Evolutionary conservation across 2,329 filamentous ascomycete species (phyloP).

Genomic region (Phialophora macrospora): DNA sequence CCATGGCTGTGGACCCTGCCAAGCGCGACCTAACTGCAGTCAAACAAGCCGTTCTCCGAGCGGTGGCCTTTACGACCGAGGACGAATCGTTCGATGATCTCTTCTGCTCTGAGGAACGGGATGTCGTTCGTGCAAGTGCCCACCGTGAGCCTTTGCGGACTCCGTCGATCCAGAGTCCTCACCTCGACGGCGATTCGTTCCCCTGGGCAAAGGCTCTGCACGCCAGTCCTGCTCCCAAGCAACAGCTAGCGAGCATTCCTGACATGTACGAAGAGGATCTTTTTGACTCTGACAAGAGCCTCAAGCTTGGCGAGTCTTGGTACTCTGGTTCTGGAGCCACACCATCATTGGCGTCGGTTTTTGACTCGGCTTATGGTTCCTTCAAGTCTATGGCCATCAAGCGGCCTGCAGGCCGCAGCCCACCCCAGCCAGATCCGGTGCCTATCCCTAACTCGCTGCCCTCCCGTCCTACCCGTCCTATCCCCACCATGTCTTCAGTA

Average conservation of each 20-base stretch:
- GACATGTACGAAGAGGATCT: constrained; percentile 82
- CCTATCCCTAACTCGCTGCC: constrained; percentile 81
- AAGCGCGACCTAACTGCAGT: constrained; percentile 82
- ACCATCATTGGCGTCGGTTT: constrained; percentile 79
- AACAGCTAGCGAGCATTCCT: constrained; percentile 85
- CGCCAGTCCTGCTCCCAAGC: constrained; percentile 71
- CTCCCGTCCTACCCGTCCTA: constrained; percentile 62
- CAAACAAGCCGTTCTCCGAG: constrained; percentile 76
- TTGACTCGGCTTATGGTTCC: constrained; percentile 84
- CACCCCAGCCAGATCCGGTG: constrained; percentile 64
- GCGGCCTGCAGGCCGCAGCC: constrained; percentile 44
- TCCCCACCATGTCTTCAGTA: constrained; percentile 76
- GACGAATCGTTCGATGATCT: constrained; percentile 86
- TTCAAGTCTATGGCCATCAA: constrained; percentile 72
- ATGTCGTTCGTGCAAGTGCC: constrained; percentile 75
- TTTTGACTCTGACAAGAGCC: constrained; percentile 74
- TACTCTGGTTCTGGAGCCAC: constrained; percentile 76
- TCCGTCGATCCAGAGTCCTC: constrained; percentile 88
- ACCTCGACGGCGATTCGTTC: constrained; percentile 79
- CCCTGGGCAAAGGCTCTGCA: constrained; percentile 93
- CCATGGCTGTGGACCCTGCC: constrained; percentile 85
- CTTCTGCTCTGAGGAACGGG: constrained; percentile 83
- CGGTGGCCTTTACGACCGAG: constrained; percentile 89
- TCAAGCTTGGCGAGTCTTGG: constrained; percentile 65
- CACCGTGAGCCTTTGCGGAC: constrained; percentile 95